A percentile compares a stretch with the other conserved stretches of the same genome.
phyloP scores from a whole-genome alignment of 2,329 filamentous ascomycete species.

The Aspergillus tubingensis region DNA sequence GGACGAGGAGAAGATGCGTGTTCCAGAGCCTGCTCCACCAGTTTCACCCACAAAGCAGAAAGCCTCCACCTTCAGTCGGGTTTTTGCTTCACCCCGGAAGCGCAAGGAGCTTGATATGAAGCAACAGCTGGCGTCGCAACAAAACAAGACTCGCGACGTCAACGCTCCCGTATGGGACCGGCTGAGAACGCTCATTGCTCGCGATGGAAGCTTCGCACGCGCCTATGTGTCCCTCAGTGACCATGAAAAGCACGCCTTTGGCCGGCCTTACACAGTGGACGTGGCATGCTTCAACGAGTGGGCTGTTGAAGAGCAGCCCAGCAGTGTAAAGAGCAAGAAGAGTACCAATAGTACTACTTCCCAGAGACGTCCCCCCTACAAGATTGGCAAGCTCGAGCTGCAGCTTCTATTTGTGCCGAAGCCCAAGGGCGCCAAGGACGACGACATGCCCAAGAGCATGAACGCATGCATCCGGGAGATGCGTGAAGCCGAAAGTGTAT shows the following conservation, averaged over 20 bases:
- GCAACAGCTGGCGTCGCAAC: constrained; percentile 79
- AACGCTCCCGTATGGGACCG: constrained; percentile 70
- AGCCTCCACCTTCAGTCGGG: constrained; percentile 83
- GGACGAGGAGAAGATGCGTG: constrained; percentile 70
- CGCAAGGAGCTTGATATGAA: constrained; percentile 89
- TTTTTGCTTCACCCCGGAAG: constrained; percentile 94
- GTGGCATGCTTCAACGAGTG: constrained; percentile 98
- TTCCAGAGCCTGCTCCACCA: constrained; percentile 39
- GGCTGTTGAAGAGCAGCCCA: constrained; percentile 83
- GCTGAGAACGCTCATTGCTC: constrained; percentile 79
- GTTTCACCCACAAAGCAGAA: constrained; percentile 70
- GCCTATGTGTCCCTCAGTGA: constrained; percentile 93
- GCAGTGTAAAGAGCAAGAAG: constrained; percentile 93
- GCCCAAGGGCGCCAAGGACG: constrained; percentile 80
- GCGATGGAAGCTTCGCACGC: constrained; percentile 91
- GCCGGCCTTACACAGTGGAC: constrained; percentile 82
- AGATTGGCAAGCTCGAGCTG: constrained; percentile 89
- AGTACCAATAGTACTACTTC: constrained; percentile 57
- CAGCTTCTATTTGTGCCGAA: constrained; percentile 94
- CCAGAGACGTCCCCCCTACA: constrained; percentile 85
- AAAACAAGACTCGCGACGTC: constrained; percentile 66
- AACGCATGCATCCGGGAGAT: constrained; percentile 92
- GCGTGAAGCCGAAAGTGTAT: constrained; percentile 80
- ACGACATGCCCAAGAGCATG: constrained; percentile 99
- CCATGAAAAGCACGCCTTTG: constrained; percentile 84